Base-by-base conservation (phyloP, 116 monocot genomes). In the Posidonia oceanica region DNA sequence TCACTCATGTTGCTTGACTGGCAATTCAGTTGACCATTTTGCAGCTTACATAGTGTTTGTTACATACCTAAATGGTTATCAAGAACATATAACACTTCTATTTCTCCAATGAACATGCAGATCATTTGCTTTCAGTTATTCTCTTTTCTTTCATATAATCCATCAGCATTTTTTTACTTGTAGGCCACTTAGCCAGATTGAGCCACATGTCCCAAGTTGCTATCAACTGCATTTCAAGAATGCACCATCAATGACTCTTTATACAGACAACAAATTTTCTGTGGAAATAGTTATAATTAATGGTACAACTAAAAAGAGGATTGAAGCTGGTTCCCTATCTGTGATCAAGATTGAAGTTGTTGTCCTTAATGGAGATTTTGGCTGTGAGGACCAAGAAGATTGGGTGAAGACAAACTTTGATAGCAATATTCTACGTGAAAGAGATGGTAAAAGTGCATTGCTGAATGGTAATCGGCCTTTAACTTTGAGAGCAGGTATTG, bases 281-380 rank as follows among this genome's bases (percentile, higher is more conserved):
- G 18, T 56, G 15, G 7, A 56, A 56, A 18, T 56, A 56, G 15
- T 7, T 56, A 15, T 56, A 56, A 56, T 15, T 15, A 18, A 56
- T 56, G 5, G n/a, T 56, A 56, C 56, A 56, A 18, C 14, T 56
- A 56, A 56, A n/a, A 18, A 56, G 18, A 56, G 56, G 18, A 56
- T 56, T 17, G 18, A 15, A n/a, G 15, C 57, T 18, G 36, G 48
- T 7, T 4, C 67, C 3, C 55, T 40, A 22, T 51, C 83, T 13
- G n/a, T 86, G 0, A 55, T 86, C 36, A 78, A 72, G 18, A 38
- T 90, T 12, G 83, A 90, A 37, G 18, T 86, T 14, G 75, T 83
- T 0, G 86, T 80, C 51, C 23, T 90, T 0, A 72, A 83, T 29
- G 89, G 89, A 3, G 86, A 90, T 59, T 90, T 90, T 64, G 63